Evolutionary conservation across 2,329 filamentous ascomycete genomes (phyloP), one percentile per base, ranked within the genome.

Genomic region (Colletotrichum caudatum): DNA sequence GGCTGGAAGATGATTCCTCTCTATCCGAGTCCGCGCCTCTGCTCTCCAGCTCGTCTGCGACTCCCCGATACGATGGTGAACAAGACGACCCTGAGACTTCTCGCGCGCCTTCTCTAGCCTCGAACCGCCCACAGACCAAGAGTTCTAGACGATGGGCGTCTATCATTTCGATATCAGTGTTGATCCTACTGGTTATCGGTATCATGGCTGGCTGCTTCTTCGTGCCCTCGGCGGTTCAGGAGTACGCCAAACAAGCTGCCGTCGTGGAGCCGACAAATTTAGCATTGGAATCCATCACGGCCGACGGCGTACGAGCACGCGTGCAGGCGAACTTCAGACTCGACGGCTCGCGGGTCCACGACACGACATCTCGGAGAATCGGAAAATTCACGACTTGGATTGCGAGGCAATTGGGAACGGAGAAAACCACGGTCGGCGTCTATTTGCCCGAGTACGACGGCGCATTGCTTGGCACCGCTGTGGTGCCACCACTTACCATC

Each of bases 401-500:
- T 75, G 93, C 94, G 69, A 87, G 88, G 73, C 89, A 93, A 77
- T 87, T 97, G 16, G 92, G 94, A 77, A 95, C 88, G 2, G 89
- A 92, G 26, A 84, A 92, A 76, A 93, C 93, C 2, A 87, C 89
- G 61, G 89, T 97, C 41, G 84, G 91, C 69, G 90, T 98, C 8
- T 94, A 92, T 76, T 86, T 98, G 39, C 95, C 95, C 16, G 92
- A 96, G 74, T 97, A 97, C 78, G 90, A 89, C 35, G 89, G 95
- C 79, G 84, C 92, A 18, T 82, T 97, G 59, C 83, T 97, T 29
- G 96, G 95, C 20, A 93, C 89, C 12, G 94, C 94, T 16, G 85
- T 85, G 6, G 82, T 98, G 20, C 96, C 96, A 1, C 88, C 90
- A 0, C 84, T 98, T 74, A 90, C 90, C 72, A 86, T 98, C 72